Conservation (phyloP, 1,284 basidiomycete species). For the Xerocomus minutiporus region DNA sequence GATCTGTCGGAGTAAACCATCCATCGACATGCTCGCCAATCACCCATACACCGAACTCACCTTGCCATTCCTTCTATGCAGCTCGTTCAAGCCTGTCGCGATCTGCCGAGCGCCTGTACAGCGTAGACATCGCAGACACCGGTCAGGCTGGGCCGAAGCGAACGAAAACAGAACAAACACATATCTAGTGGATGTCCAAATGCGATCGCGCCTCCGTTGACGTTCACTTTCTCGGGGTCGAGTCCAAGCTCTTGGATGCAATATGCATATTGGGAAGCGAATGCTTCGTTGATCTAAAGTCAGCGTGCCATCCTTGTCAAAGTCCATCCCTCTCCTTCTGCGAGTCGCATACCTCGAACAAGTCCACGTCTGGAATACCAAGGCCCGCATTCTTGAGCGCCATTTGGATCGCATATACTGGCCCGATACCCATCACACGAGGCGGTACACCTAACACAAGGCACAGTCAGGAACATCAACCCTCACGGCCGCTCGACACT, state of each 20-base stretch:
- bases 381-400: conserved; percentile 64
- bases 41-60: conserved; percentile 34
- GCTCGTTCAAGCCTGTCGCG: conserved; percentile 82
- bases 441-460: conserved; percentile 57
- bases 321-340: too few species aligned
- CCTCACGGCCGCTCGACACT: not conserved
- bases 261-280: conserved; percentile 86
- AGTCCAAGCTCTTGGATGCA: conserved; percentile 71
- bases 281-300: conserved; percentile 83
- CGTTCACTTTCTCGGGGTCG: conserved; percentile 74
- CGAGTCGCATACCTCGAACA: conserved; percentile 61
- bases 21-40: not conserved
- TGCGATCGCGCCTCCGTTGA: conserved; percentile 88
- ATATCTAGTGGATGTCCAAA: conserved; percentile 84
- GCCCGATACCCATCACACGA: conserved; percentile 83
- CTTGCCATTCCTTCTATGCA: conserved; percentile 74
- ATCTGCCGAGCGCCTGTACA: conserved; percentile 87
- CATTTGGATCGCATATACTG: conserved; percentile 66
- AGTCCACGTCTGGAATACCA: conserved; percentile 67
- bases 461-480: not conserved
- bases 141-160: conserved; percentile 17
- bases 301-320: not conserved
- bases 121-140: conserved; percentile 42
- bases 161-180: conserved; percentile 30
- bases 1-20: conserved; percentile 39